Evolutionary conservation across 225 moss, liverwort and hornwort genomes (phyloP), one percentile per base, ranked within the genome.

Genomic region (Pleurozium schreberi): DNA sequence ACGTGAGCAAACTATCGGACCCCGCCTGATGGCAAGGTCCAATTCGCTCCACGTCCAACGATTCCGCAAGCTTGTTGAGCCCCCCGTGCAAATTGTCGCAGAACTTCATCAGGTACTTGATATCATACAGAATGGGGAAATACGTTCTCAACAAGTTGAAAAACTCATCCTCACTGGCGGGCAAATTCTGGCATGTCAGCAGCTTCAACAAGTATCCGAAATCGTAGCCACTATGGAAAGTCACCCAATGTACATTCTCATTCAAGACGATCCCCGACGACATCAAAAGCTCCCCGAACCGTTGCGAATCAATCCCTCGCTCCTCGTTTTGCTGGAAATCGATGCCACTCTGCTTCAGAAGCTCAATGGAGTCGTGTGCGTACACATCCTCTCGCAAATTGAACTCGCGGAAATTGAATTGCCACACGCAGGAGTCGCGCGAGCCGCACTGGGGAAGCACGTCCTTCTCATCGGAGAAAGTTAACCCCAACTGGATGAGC

Each of bases 371-470:
- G 92, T 98, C 98, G 67, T 98, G 98, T 14, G 98, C 98, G 82
- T 98, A 97, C 83, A 98, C 97, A 82, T 98, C 98, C 92, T 98
- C 96, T 88, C 96, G 93, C 67, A 98, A 93, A 81, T 95, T 97
- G 67, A 98, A 98, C 96, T 98, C 98, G 88, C 97, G 97, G 92
- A 98, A 98, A 89, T 98, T 98, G 90, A 98, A 98, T 96, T 98
- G 98, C 98, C 98, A 98, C 81, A 98, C 98, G 83, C 96, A 98
- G 64, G 95, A 96, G 69, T 98, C 95, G 79, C 95, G 92, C 47
- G 96, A 96, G 84, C 97, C 97, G 77, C 98, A 98, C n/a, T 93
- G 94, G 18, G 98, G 98, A 38, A 98, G 95, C 75, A 93, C 93
- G 22, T 96, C 98, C 59, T 96, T 96, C 94, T 98, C 98, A 91